Conservation (phyloP, 192 early-diverging fungal genomes). For the Backusella westeae region DNA sequence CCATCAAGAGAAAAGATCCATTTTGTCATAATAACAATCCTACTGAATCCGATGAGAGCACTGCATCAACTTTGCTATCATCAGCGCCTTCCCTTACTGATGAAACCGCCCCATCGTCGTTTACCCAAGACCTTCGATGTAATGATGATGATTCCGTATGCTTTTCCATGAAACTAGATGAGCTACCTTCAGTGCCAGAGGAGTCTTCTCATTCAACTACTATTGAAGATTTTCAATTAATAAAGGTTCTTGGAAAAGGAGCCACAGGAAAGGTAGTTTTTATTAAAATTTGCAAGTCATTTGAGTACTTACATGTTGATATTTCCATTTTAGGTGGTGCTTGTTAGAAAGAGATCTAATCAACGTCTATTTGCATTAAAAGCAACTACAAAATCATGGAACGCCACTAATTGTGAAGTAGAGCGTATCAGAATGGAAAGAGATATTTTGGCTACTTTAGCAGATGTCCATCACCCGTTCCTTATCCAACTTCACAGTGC, state of each 20-base stretch:
- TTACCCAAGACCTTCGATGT: background rate
- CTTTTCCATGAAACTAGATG: background rate
- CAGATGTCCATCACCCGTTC: slow-evolving; percentile 85
- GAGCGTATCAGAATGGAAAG: slow-evolving; percentile 84
- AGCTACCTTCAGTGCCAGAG: background rate
- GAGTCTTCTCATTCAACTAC: background rate
- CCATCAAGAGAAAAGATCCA: background rate
- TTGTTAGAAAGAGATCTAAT: slow-evolving; percentile 42
- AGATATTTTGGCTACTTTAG: slow-evolving; percentile 66
- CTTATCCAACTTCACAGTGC: slow-evolving; percentile 85
- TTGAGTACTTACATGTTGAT: background rate
- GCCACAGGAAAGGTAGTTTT: slow-evolving; percentile 57
- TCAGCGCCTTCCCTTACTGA: background rate
- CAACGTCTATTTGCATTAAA: slow-evolving; percentile 53
- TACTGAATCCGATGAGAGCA: slow-evolving; percentile 7
- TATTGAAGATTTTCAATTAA: slow-evolving; percentile 43
- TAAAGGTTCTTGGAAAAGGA: slow-evolving; percentile 59
- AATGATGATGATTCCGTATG: background rate
- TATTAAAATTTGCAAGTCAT: slow-evolving; percentile 3
- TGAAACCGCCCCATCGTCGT: background rate
- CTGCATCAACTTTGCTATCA: background rate
- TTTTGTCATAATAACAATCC: background rate
- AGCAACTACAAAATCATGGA: slow-evolving; percentile 55
- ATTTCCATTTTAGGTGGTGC: slow-evolving; percentile 40
- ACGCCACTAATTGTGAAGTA: slow-evolving; percentile 75